Evolutionary conservation across 495 filamentous ascomycete species (phyloP), one percentile per base, ranked within the genome.

Genomic region (Penicillium robsamsonii): DNA sequence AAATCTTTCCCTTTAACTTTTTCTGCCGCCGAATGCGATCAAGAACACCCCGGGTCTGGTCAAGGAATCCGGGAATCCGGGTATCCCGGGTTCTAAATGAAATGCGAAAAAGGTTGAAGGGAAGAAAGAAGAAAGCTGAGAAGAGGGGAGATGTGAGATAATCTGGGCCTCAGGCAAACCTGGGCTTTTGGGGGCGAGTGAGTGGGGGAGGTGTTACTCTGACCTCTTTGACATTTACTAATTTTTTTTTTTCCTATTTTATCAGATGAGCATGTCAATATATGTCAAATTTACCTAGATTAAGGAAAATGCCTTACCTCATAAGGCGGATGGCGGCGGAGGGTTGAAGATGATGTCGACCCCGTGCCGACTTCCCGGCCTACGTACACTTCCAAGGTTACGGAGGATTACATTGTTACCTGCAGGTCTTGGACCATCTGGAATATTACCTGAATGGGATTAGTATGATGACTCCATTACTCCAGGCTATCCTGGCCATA

Each of bases 1-100:
- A 67, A 69, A 69, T 67, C 64, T 64, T 59, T 62, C 56, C 43
- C 53, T 35, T 59, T 22, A 51, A 57, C 46, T 59, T 65, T 65
- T 59, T 24, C 27, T 49, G 13, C 31, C 40, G 57, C 63, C 66
- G 65, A 66, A 66, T 68, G 53, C 56, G 56, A 62, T 65, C 56
- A 66, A 57, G 58, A 42, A 53, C 49, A 58, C 37, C 42, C 61
- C 47, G 57, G 53, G 25, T 52, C 25, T 27, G 12, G 37, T 15
- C 27, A 12, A 27, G 35, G 50, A 49, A 38, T 38, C n/a, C 35
- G 7, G 18, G 31, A 49, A 49, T 9, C 30, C 45, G 45, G 45
- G 9, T 20, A 31, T 47, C 7, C 45, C 45, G 45, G 22, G n/a
- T n/a, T 12, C 9, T 5, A 20, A 20, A 17, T 1, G n/a, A 7